Conservation (phyloP, 164 flowering plant genomes). For the Vitis rupestris region DNA sequence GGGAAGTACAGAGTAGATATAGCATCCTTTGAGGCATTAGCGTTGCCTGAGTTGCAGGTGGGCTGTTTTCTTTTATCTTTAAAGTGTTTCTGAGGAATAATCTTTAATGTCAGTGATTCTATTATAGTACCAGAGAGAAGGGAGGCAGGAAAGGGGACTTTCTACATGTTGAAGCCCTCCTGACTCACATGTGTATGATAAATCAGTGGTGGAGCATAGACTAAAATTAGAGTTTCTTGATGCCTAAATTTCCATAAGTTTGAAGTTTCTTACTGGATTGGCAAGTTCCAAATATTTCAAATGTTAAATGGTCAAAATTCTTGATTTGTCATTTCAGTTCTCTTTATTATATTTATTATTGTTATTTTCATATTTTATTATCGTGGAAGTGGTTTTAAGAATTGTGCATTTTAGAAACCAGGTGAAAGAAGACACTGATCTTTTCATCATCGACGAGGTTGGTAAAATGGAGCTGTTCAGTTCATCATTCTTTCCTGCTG, state of each 20-base stretch:
- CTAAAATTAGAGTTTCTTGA: not conserved
- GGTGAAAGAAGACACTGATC: conserved; percentile 76
- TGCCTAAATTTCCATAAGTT: not conserved
- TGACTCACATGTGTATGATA: too few species aligned
- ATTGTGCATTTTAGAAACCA: conserved; percentile 16
- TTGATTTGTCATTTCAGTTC: too few species aligned
- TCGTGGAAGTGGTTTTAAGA: not conserved
- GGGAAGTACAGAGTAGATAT: conserved; percentile 78
- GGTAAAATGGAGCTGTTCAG: conserved; percentile 94
- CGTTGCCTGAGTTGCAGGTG: conserved; percentile 88
- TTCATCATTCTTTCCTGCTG: conserved; percentile 80
- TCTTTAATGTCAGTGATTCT: too few species aligned
- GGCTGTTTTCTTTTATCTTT: not conserved
- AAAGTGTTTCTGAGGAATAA: too few species aligned
- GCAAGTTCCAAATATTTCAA: not conserved
- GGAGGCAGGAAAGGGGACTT: too few species aligned
- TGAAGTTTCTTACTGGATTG: not conserved
- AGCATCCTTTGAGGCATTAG: conserved; percentile 80
- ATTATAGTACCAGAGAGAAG: not conserved
- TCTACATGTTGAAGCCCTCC: too few species aligned
- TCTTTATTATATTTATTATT: too few species aligned
- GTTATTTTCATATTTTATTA: not conserved
- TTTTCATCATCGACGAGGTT: conserved; percentile 88
- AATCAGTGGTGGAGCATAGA: not conserved
- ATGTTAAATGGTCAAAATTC: not conserved